These are phyloP conservation scores for Silene noctiflora DNA, from an alignment of 179 eudicot species.

Conservation along the genomic window DNA sequence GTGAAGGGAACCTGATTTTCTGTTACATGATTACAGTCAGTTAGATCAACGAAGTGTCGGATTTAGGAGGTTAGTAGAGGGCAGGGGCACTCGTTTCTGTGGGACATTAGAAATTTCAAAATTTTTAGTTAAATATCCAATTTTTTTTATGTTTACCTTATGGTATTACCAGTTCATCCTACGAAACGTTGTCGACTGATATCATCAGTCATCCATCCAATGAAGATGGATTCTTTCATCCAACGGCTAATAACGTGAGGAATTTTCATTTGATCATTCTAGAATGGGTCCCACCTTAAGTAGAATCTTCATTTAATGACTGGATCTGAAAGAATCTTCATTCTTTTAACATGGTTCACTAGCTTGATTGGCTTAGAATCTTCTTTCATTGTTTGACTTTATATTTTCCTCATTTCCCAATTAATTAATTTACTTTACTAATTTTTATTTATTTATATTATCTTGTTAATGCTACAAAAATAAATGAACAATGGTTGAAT, in stretches of 20 bases:
- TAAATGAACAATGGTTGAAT: too few species aligned
- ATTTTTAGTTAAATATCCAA: too few species aligned
- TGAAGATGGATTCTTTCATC: slow-evolving; percentile 4
- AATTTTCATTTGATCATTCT: slow-evolving; percentile 4
- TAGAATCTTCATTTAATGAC: slow-evolving; percentile 16
- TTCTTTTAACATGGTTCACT: slow-evolving; percentile 9
- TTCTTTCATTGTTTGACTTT: slow-evolving; percentile 8
- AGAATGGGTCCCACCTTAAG: slow-evolving; percentile 9
- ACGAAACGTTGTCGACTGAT: too few species aligned
- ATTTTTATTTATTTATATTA: too few species aligned
- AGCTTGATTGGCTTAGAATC: neutral
- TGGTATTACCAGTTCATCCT: too few species aligned
- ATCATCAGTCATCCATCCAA: neutral
- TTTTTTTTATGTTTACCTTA: too few species aligned
- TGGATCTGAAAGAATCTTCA: slow-evolving; percentile 17
- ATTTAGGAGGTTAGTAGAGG: neutral
- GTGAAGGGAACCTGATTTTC: too few species aligned
- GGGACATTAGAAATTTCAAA: too few species aligned
- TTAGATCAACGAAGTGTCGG: neutral
- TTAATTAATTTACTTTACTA: too few species aligned
- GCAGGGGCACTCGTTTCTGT: too few species aligned
- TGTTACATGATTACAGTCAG: too few species aligned
- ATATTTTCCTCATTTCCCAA: neutral
- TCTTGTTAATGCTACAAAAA: too few species aligned
- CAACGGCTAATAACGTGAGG: slow-evolving; percentile 14